phyloP scores from a whole-genome alignment of 352 stramenopile species.

The Pythium guiyangense region DNA sequence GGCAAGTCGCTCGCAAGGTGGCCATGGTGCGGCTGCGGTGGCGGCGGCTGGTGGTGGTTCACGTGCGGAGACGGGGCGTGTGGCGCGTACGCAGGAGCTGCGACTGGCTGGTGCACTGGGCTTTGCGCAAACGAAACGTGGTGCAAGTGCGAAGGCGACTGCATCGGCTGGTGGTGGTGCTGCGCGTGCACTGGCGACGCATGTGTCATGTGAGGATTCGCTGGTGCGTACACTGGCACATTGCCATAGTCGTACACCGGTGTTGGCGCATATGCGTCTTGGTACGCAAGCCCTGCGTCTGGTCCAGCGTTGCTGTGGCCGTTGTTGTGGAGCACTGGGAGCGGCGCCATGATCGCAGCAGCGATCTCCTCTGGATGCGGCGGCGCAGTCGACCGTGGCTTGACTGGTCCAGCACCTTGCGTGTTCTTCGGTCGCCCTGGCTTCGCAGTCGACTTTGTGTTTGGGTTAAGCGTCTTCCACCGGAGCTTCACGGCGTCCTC shows the following conservation, averaged over 20 bases:
- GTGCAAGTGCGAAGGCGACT: too few species aligned
- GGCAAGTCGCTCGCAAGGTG: conserved; percentile 27
- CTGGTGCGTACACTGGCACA: conserved; percentile 16
- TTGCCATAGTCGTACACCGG: conserved; percentile 7
- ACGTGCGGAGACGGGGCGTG: too few species aligned
- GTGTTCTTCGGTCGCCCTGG: conserved; percentile 59
- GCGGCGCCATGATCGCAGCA: conserved; percentile 33
- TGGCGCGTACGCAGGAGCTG: too few species aligned
- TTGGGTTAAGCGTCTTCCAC: conserved; percentile 81
- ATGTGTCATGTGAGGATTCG: conserved; percentile 1
- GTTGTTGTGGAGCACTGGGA: conserved; percentile 3
- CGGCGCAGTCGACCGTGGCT: conserved; percentile 31
- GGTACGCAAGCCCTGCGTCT: conserved; percentile 1
- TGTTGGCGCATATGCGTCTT: conserved; percentile 6
- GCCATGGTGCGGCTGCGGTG: too few species aligned
- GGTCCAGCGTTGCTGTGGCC: too few species aligned
- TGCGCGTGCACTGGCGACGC: conserved; percentile 1
- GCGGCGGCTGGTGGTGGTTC: background rate
- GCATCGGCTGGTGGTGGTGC: background rate
- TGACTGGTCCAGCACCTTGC: conserved; percentile 37
- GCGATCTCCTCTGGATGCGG: conserved; percentile 57
- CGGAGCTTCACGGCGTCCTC: conserved; percentile 79
- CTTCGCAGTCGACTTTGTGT: conserved; percentile 68
- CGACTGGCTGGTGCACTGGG: too few species aligned
- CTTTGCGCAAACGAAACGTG: background rate